phyloP scores from a whole-genome alignment of 441 rosid genomes.

The Melastoma candidum region DNA sequence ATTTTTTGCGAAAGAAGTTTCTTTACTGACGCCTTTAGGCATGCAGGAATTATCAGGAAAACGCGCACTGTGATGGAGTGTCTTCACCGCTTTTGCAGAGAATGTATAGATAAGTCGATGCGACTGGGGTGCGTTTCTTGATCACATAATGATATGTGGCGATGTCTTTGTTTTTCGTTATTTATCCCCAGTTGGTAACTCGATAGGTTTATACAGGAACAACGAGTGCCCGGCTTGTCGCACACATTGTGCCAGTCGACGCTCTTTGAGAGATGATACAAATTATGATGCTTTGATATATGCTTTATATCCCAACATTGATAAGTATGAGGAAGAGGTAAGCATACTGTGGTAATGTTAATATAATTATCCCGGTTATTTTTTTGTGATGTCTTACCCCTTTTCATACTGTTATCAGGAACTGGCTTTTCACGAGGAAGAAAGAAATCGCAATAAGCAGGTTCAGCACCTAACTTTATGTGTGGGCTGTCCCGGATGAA shows the following conservation, averaged over 20 bases:
- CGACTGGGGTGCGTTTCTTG: constrained; percentile 65
- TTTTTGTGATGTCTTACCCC: no score
- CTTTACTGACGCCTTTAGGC: no score
- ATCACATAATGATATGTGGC: no score
- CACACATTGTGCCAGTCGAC: constrained; percentile 97
- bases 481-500: no score
- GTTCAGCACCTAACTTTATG: constrained; percentile 15
- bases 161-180: no score
- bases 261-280: constrained; percentile 93
- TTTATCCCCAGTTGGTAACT: not conserved
- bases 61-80: constrained; percentile 97
- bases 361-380: no score
- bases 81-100: constrained; percentile 93
- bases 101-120: constrained; percentile 97
- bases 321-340: constrained; percentile 84
- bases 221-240: constrained; percentile 99
- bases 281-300: constrained; percentile 85
- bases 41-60: constrained; percentile 84
- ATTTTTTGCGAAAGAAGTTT: no score
- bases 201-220: constrained; percentile 51
- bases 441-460: constrained; percentile 57
- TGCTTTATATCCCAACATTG: constrained; percentile 74
- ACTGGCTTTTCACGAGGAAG: constrained; percentile 56
- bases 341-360: no score
- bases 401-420: constrained; percentile 28